Evolutionary conservation across 2,329 filamentous ascomycete genomes (phyloP), one percentile per base, ranked within the genome.

Genomic region (Aciculosporium take): DNA sequence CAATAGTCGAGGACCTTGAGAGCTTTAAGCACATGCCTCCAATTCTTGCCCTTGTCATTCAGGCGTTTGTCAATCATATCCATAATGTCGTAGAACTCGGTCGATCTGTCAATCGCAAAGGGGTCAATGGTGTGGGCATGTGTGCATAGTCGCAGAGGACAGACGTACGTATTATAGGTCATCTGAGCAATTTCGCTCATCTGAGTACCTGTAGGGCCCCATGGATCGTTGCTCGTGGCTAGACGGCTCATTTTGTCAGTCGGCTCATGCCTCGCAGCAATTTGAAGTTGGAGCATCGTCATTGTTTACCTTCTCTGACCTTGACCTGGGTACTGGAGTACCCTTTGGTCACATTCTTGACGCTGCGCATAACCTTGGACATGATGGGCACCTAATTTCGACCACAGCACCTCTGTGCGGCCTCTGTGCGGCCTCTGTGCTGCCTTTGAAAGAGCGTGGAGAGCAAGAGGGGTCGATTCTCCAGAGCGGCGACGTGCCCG

Each of bases 31-130:
- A 98, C 91, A 60, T 98, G 91, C 54, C 91, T 81, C 91, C 91
- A 98, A 61, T 98, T 98, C 72, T 96, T 98, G 57, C 91, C 91
- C 65, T 98, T 96, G 64, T 98, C 91, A 56, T 98, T 98, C 56
- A 98, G 69, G 51, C 91, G 82, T 70, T 96, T 96, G 66, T 98
- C 91, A 51, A 98, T 72, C 86, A 98, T 98, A 62, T 98, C 91
- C 81, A 98, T 94, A 55, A 98, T 95, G 61, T 98, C 89, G 68
- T 94, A 94, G 67, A 98, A 98, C 61, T 96, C 91, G 63, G 83
- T 89, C 28, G 87, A 88, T 58, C 89, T 94, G 49, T 20, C 13
- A 13, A 39, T 13, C 5, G 18, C 20, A 23, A 27, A 29, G 20
- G 10, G 10, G 29, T 40, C 28, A 38, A 25, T 27, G 6, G 10